Conservation (phyloP, 768 basidiomycete genomes). For the Termitomyces sp. region DNA sequence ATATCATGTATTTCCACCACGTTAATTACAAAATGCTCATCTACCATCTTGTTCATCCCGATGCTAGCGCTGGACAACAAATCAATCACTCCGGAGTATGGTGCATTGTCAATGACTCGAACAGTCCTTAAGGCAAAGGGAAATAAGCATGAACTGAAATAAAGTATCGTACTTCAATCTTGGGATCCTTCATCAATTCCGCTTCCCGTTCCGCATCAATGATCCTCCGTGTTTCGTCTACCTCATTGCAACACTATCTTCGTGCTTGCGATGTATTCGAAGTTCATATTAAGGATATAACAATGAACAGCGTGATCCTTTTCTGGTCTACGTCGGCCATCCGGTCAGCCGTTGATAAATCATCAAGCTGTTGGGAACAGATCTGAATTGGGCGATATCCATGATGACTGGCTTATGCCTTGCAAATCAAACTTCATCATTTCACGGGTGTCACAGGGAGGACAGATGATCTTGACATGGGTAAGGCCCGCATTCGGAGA, state of each 20-base stretch:
- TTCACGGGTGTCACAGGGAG: conserved; percentile 85
- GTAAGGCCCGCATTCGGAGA: conserved; percentile 23
- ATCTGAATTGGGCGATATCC: conserved; percentile 94
- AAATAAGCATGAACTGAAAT: background rate
- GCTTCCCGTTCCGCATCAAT: conserved; percentile 61
- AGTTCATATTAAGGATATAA: conserved; percentile 52
- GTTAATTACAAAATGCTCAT: conserved; percentile 98
- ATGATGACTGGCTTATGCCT: conserved; percentile 64
- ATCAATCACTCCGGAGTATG: conserved; percentile 64
- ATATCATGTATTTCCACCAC: conserved; percentile 94
- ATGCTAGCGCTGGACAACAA: conserved; percentile 77
- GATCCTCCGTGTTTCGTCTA: conserved; percentile 65
- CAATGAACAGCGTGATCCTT: conserved; percentile 86
- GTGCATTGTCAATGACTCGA: conserved; percentile 79
- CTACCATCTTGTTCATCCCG: conserved; percentile 94
- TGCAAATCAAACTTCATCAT: conserved; percentile 57
- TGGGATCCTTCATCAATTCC: conserved; percentile 57
- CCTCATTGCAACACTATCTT: conserved; percentile 79
- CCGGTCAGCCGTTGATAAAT: background rate
- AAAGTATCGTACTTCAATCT: conserved; percentile 51
- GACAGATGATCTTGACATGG: conserved; percentile 65
- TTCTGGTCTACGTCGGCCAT: conserved; percentile 62
- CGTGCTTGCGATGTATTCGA: conserved; percentile 45
- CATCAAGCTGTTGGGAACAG: conserved; percentile 13
- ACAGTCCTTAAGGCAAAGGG: conserved; percentile 48